Base-by-base conservation (phyloP, 2,329 filamentous ascomycete species). In the Colletotrichum karsti region DNA sequence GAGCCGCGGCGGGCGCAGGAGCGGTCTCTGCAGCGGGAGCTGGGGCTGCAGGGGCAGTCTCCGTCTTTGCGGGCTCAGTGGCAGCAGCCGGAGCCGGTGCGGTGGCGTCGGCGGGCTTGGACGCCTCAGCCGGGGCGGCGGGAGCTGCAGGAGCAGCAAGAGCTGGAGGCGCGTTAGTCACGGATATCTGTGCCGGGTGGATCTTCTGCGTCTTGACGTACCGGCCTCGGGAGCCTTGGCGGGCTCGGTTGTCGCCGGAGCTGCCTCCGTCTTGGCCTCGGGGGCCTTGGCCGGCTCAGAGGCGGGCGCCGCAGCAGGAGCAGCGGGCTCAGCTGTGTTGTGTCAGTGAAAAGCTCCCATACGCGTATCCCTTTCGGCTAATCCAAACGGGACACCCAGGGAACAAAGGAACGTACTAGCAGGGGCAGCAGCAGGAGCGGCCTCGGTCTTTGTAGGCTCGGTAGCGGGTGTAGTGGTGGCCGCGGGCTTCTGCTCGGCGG, bases 391-490 rank as follows among this genome's bases (percentile, higher is more conserved):
- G 39, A n/a, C n/a, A n/a, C 39, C n/a, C 39, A 18, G 39, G n/a
- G 13, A 13, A 13, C 50, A 37, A n/a, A 18, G n/a, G 4, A 37
- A 61, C 65, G n/a, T 65, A 70, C 68, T 65, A 12, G 68, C 54
- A 15, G 68, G 68, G 4, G 60, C 59, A 18, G 67, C 58, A 18
- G 69, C 37, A 12, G 67, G 69, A 44, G 72, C 69, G 8, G 70
- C 69, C 15, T 67, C 72, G 7, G 72, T 72, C 73, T 77, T 74
- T 61, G 74, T 69, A 12, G 74, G 71, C 50, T 77, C 75, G 5
- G 74, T 71, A 74, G 73, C 72, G 58, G 73, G 65, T 35, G 78
- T 70, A 28, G 72, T 63, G 12, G 72, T 68, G 35, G 74, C 71
- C 22, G 77, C 75, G 20, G 77, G 67, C 48, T 76, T 76, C 35